phyloP scores from a whole-genome alignment of 2,329 filamentous ascomycete genomes.

The Phialemoniopsis sp. region DNA sequence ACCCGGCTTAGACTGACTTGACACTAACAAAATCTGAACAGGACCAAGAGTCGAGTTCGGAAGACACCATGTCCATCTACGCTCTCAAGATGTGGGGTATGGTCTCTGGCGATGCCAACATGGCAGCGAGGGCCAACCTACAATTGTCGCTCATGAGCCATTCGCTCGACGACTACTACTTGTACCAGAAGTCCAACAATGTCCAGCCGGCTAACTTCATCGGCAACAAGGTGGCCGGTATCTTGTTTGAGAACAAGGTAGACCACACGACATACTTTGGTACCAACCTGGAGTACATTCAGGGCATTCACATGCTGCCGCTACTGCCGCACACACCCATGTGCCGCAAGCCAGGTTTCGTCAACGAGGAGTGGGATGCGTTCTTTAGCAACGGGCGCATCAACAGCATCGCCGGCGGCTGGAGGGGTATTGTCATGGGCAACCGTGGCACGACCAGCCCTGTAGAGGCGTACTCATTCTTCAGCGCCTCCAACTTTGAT shows the following conservation, averaged over 20 bases:
- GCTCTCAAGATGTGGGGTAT: constrained; percentile 92
- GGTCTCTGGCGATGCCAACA: constrained; percentile 67
- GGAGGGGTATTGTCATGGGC: constrained; percentile 80
- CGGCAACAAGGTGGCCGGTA: constrained; percentile 68
- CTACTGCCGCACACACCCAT: constrained; percentile 65
- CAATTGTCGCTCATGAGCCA: constrained; percentile 78
- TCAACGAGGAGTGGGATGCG: constrained; percentile 75
- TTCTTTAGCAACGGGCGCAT: constrained; percentile 71
- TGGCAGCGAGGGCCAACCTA: constrained; percentile 75
- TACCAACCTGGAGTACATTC: constrained; percentile 63
- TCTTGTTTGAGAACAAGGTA: constrained; percentile 90
- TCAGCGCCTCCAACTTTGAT: constrained; percentile 63
- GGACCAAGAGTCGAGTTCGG: constrained; percentile 82
- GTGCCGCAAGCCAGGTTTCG: constrained; percentile 65
- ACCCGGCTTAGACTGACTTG: too few species aligned
- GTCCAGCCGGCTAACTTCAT: constrained; percentile 73
- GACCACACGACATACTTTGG: constrained; percentile 93
- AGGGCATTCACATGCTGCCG: constrained; percentile 82
- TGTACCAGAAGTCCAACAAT: constrained; percentile 67
- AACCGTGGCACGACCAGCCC: constrained; percentile 80
- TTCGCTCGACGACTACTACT: constrained; percentile 74
- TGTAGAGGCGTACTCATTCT: constrained; percentile 67
- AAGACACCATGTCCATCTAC: constrained; percentile 85
- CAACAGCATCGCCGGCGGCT: constrained; percentile 66
- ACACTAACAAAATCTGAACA: constrained; percentile 9